Percentiles rank a stretch among this genome's conserved stretches.
phyloP scores from a whole-genome alignment of 2,329 filamentous ascomycete species.

The Pseudogymnoascus sp. region DNA sequence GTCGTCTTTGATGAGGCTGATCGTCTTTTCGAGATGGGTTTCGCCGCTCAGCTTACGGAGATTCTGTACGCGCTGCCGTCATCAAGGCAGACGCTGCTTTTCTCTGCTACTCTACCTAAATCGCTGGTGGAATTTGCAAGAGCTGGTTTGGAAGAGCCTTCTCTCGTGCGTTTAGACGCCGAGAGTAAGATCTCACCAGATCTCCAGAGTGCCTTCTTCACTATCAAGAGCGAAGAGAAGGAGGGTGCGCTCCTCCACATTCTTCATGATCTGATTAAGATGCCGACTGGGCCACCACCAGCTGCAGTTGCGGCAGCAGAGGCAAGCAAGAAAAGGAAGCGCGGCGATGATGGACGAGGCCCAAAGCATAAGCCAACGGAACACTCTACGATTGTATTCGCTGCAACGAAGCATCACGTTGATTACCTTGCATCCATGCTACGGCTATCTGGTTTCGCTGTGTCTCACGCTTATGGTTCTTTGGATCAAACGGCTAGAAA shows the following conservation, averaged over 20 bases:
- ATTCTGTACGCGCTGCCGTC: constrained; percentile 82
- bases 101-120: constrained; percentile 90
- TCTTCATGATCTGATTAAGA: constrained; percentile 83
- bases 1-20: constrained; percentile 98
- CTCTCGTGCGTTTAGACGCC: constrained; percentile 79
- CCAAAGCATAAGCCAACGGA: constrained; percentile 66
- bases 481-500: constrained; percentile 90
- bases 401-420: constrained; percentile 93
- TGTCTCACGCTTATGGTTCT: constrained; percentile 90
- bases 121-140: constrained; percentile 93
- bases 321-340: constrained; percentile 63
- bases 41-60: constrained; percentile 84
- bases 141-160: constrained; percentile 86
- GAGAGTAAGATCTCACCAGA: constrained; percentile 96
- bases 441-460: constrained; percentile 71
- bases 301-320: constrained; percentile 31
- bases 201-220: constrained; percentile 91
- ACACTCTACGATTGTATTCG: constrained; percentile 91
- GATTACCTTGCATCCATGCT: constrained; percentile 84
- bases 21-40: constrained; percentile 96
- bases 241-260: constrained; percentile 87
- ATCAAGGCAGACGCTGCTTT: constrained; percentile 81
- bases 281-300: constrained; percentile 62
- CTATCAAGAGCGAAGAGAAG: constrained; percentile 85
- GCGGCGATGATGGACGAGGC: constrained; percentile 43